Conservation (phyloP, 495 filamentous ascomycete species). For the Alectoria sarmentosa region DNA sequence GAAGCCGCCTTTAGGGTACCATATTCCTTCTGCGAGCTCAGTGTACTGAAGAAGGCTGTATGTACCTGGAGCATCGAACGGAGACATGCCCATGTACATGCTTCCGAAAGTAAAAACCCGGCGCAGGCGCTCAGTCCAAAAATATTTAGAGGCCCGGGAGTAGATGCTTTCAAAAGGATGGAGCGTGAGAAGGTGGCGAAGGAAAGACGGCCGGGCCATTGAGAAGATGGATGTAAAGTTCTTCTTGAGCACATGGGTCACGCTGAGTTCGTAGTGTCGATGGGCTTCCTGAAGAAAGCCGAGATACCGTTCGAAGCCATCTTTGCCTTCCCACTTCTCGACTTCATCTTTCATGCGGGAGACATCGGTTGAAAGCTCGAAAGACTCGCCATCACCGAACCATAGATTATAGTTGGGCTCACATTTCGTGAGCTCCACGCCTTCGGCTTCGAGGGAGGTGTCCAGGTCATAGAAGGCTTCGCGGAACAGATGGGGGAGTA, state of each 20-base stretch:
- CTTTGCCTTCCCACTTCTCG: slow-evolving; percentile 57
- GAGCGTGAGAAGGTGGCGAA: slow-evolving; percentile 44
- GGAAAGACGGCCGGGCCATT: slow-evolving; percentile 45
- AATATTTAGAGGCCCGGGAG: slow-evolving; percentile 50
- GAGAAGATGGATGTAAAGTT: slow-evolving; percentile 52
- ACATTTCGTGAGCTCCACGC: slow-evolving; percentile 56
- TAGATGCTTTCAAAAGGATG: slow-evolving; percentile 63
- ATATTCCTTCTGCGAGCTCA: slow-evolving; percentile 64
- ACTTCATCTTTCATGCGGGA: slow-evolving; percentile 59
- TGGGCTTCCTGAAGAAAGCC: slow-evolving; percentile 55
- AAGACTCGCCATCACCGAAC: slow-evolving; percentile 54
- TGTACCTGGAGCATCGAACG: slow-evolving; percentile 64
- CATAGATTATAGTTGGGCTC: slow-evolving; percentile 64
- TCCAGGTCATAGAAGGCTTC: slow-evolving; percentile 57
- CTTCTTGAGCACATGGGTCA: slow-evolving; percentile 50
- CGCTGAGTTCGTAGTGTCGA: slow-evolving; percentile 55
- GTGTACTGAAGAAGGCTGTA: slow-evolving; percentile 67
- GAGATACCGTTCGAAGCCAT: slow-evolving; percentile 56
- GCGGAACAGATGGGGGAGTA: slow-evolving; percentile 58
- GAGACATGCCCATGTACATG: slow-evolving; percentile 74
- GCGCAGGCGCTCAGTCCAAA: slow-evolving; percentile 57
- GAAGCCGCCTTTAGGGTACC: slow-evolving; percentile 66
- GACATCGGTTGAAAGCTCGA: slow-evolving; percentile 54
- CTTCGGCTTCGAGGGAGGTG: slow-evolving; percentile 51
- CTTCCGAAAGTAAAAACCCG: slow-evolving; percentile 65